Evolutionary conservation across 305 asterid genomes (phyloP).

Genomic region (Lippia alba): DNA sequence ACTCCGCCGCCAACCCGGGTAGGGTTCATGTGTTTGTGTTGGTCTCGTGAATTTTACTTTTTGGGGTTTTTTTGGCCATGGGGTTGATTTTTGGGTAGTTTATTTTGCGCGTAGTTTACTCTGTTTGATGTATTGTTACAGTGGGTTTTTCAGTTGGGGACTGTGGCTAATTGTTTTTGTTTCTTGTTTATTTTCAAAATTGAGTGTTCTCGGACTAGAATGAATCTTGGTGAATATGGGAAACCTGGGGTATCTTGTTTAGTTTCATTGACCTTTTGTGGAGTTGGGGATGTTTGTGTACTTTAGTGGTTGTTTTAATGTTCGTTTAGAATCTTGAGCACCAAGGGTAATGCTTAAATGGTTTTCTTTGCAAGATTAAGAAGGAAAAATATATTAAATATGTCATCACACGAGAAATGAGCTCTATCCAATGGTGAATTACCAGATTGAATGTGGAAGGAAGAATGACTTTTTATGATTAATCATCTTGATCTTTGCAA

Average conservation of each 20-base stretch:
- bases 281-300: not conserved
- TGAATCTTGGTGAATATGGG: conserved; percentile 1
- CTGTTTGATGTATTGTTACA: not conserved
- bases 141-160: not conserved
- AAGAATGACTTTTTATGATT: not conserved
- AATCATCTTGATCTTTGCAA: conserved; percentile 1
- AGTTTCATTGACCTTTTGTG: not conserved
- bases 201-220: conserved; percentile 18
- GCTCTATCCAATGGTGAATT: not conserved
- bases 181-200: conserved; percentile 7
- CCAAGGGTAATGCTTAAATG: not conserved
- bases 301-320: not conserved
- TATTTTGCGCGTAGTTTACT: conserved; percentile 8
- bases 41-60: conserved; percentile 14
- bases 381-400: not conserved
- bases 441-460: not conserved
- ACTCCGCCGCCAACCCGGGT: conserved; percentile 95
- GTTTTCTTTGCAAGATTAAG: conserved; percentile 5
- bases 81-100: conserved; percentile 14
- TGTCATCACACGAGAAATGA: conserved; percentile 8
- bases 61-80: not conserved
- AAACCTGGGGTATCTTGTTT: not conserved
- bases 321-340: not conserved
- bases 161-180: conserved; percentile 1
- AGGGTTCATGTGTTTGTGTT: conserved; percentile 3